Conservation (phyloP, 2,329 filamentous ascomycete genomes). For the Diaporthe sp. region DNA sequence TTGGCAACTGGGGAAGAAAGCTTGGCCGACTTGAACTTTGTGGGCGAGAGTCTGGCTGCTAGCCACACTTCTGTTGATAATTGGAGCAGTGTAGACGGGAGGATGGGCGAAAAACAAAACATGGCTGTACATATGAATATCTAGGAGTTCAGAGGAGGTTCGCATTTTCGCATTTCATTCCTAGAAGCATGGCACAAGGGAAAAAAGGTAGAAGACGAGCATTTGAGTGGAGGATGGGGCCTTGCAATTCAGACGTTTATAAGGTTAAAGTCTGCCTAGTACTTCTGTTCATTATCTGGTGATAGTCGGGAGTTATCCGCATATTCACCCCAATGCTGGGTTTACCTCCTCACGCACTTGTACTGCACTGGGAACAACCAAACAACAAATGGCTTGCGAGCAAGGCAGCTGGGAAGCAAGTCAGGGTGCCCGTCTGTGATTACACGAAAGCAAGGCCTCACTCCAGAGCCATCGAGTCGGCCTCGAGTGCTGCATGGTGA, state of each 20-base stretch:
- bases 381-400: too few relatives aligned
- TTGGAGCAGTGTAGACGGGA: conserved; percentile 22
- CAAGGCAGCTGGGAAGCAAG: background rate
- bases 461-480: background rate
- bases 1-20: background rate
- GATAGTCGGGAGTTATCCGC: background rate
- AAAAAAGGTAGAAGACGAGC: conserved; percentile 13
- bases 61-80: conserved; percentile 7
- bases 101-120: background rate
- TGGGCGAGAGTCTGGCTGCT: background rate
- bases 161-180: background rate
- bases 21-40: background rate
- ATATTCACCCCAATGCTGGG: background rate
- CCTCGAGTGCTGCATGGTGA: background rate
- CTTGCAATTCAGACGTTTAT: background rate
- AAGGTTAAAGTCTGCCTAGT: background rate
- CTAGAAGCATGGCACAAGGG: conserved; percentile 11
- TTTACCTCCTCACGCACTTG: background rate
- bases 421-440: background rate
- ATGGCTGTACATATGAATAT: conserved; percentile 18
- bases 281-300: background rate
- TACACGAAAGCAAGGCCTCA: background rate
- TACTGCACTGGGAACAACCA: background rate
- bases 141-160: conserved; percentile 25
- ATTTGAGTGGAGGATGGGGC: background rate